phyloP scores from a whole-genome alignment of 306 rosid species.

The Begonia loranthoides region DNA sequence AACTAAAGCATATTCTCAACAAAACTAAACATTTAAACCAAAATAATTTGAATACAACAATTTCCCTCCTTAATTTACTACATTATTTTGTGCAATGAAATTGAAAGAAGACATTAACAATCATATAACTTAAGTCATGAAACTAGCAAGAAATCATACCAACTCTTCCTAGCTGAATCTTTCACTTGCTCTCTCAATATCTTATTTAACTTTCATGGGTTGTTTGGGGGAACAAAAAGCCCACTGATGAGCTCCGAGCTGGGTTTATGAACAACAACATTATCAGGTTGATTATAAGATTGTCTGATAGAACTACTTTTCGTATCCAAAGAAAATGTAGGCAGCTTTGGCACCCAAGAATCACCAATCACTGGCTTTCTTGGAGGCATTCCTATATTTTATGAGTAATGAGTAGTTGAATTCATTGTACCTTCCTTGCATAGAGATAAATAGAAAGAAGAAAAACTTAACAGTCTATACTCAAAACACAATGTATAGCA shows the following conservation, averaged over 20 bases:
- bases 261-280: conserved; percentile 40
- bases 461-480: too few relatives aligned
- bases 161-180: conserved; percentile 54
- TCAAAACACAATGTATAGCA: too few relatives aligned
- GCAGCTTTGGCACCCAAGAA: conserved; percentile 69
- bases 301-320: conserved; percentile 12
- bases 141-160: conserved; percentile 22
- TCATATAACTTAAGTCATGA: too few relatives aligned
- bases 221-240: conserved; percentile 59
- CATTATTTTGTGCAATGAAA: too few relatives aligned
- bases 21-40: too few relatives aligned
- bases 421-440: too few relatives aligned
- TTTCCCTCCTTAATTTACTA: too few relatives aligned
- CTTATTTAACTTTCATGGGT: conserved; percentile 52
- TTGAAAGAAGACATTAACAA: too few relatives aligned
- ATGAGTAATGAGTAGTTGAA: too few relatives aligned
- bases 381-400: conserved; percentile 25
- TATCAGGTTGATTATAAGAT: conserved; percentile 20
- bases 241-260: conserved; percentile 61
- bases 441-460: too few relatives aligned
- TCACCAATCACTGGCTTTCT: conserved; percentile 41
- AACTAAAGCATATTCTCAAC: too few relatives aligned
- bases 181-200: conserved; percentile 45
- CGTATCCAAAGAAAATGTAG: conserved; percentile 21
- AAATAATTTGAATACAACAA: too few relatives aligned